Percentiles rank a stretch among this genome's conserved stretches.
Conservation (phyloP, 306 rosid genomes). For the Quercus rubra region DNA sequence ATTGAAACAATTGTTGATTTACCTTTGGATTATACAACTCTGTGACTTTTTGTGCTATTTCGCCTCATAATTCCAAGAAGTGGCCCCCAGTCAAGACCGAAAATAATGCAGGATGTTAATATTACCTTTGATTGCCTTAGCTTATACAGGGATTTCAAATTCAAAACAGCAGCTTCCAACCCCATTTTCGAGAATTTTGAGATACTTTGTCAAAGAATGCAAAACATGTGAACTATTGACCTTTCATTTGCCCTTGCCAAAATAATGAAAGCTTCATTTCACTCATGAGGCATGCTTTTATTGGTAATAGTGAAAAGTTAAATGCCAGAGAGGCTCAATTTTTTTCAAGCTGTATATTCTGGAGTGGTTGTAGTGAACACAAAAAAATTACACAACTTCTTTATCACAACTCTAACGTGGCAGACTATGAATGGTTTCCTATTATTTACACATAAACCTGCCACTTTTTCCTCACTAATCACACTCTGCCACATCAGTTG, state of each 20-base stretch:
- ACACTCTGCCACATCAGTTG: too few species aligned
- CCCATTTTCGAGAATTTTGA: neutral
- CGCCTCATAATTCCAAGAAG: too few species aligned
- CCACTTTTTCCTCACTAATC: too few species aligned
- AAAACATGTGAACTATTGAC: neutral
- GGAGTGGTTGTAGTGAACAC: too few species aligned
- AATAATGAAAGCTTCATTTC: neutral
- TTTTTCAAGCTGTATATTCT: neutral
- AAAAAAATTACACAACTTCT: too few species aligned
- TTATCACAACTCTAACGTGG: too few species aligned
- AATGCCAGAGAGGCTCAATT: neutral
- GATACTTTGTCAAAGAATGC: neutral
- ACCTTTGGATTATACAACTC: too few species aligned
- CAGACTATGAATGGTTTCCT: too few species aligned
- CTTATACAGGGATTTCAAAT: neutral
- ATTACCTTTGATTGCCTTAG: neutral
- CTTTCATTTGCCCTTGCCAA: neutral
- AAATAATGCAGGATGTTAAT: too few species aligned
- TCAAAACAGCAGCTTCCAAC: neutral
- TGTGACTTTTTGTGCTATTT: neutral
- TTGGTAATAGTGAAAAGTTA: conserved; percentile 7
- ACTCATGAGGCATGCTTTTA: neutral
- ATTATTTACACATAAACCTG: too few species aligned
- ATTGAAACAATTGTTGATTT: too few species aligned
- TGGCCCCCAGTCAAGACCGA: too few species aligned